Conservation (phyloP, 164 flowering plant species). For the Cinnamomum micranthum region DNA sequence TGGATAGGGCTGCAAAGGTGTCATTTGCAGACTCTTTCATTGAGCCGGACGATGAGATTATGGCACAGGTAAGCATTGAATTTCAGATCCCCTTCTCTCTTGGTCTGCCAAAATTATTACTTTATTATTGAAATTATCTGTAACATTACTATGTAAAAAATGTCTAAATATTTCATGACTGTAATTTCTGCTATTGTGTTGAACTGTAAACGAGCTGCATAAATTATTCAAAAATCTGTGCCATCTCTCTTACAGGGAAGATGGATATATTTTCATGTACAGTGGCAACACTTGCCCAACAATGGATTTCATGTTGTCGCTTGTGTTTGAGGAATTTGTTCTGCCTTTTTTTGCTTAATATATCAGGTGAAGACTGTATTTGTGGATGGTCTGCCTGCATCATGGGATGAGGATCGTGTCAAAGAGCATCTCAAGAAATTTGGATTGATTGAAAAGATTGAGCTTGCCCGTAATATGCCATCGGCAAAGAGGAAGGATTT, state of each 20-base stretch:
- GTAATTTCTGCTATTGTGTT: too few species aligned
- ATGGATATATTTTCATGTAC: too few species aligned
- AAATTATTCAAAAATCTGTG: too few species aligned
- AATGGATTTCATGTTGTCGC: background rate
- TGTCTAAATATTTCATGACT: too few species aligned
- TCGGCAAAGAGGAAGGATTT: conserved; percentile 94
- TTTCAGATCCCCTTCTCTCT: background rate
- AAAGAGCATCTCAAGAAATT: conserved; percentile 62
- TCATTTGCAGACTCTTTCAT: conserved; percentile 94
- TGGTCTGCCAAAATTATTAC: too few species aligned
- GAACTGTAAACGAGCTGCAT: too few species aligned
- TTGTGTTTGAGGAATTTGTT: background rate
- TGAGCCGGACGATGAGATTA: conserved; percentile 91
- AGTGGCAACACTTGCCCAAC: too few species aligned
- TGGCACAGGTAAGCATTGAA: conserved; percentile 72
- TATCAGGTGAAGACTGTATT: conserved; percentile 89
- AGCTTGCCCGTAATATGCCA: conserved; percentile 97
- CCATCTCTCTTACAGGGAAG: too few species aligned
- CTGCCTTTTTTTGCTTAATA: background rate
- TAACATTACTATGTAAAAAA: too few species aligned
- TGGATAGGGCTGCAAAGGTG: conserved; percentile 87
- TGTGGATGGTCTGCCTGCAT: conserved; percentile 81
- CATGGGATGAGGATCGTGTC: conserved; percentile 96
- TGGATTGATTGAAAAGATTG: conserved; percentile 83
- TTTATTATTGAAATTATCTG: too few species aligned